These are phyloP conservation scores for Backusella sp. DNA, from an alignment of 192 early-diverging fungal species.

Conservation along the genomic window DNA sequence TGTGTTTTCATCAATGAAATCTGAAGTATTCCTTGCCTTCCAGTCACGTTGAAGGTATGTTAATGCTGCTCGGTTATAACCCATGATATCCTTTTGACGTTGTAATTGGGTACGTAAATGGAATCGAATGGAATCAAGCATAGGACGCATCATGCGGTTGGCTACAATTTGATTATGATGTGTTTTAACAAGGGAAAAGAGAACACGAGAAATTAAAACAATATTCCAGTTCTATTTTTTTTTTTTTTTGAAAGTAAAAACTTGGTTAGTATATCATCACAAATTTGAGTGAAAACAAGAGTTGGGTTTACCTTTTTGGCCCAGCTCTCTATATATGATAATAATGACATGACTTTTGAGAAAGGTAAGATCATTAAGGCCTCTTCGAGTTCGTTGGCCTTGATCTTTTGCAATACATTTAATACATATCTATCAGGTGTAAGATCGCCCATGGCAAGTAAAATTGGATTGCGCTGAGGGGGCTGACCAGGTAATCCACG, in stretches of 20 bases:
- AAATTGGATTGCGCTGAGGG: conserved; percentile 62
- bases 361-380: conserved; percentile 90
- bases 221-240: conserved; percentile 68
- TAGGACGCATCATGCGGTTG: conserved; percentile 74
- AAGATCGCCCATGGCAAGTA: conserved; percentile 61
- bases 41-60: conserved; percentile 73
- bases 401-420: conserved; percentile 71
- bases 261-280: neutral
- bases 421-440: conserved; percentile 81
- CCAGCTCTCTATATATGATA: conserved; percentile 80
- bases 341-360: conserved; percentile 69
- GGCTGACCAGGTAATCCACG: conserved; percentile 37
- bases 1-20: conserved; percentile 69
- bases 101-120: conserved; percentile 62
- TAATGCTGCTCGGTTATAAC: conserved; percentile 88
- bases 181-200: conserved; percentile 80
- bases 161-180: conserved; percentile 91
- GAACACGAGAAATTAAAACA: conserved; percentile 73
- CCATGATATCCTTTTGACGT: conserved; percentile 78
- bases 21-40: conserved; percentile 67
- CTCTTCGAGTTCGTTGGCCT: conserved; percentile 85
- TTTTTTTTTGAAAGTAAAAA: neutral
- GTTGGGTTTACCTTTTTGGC: conserved; percentile 60
- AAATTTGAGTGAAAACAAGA: neutral
- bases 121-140: conserved; percentile 70